Evolutionary conservation across 257 asterid genomes (phyloP).

Genomic region (Apocynum venetum): DNA sequence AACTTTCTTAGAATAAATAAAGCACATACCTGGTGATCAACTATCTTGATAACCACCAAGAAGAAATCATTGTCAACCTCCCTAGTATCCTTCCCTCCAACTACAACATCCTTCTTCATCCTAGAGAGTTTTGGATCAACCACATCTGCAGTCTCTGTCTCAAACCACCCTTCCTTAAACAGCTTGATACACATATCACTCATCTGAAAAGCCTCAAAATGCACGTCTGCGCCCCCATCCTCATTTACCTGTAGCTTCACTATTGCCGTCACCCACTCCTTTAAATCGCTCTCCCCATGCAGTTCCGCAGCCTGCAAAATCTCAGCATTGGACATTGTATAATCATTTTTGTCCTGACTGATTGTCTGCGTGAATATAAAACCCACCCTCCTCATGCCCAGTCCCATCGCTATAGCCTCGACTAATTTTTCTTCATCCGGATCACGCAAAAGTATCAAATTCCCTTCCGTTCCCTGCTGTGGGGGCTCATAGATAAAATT

Average conservation of each 20-base stretch:
- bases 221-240: constrained; percentile 79
- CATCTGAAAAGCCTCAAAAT: constrained; percentile 96
- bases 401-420: constrained; percentile 77
- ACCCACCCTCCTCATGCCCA: constrained; percentile 86
- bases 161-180: constrained; percentile 84
- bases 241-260: constrained; percentile 89
- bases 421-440: constrained; percentile 68
- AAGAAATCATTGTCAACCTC: constrained; percentile 93
- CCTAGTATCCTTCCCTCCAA: constrained; percentile 81
- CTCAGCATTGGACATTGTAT: constrained; percentile 72
- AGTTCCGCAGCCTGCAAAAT: constrained; percentile 82
- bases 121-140: constrained; percentile 81
- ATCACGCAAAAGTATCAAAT: constrained; percentile 59
- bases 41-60: constrained; percentile 89
- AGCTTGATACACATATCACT: constrained; percentile 80
- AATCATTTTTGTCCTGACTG: constrained; percentile 85
- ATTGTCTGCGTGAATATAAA: constrained; percentile 82
- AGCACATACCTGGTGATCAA: constrained; percentile 75
- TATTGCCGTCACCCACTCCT: constrained; percentile 94
- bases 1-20: neutral
- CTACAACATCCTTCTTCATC: constrained; percentile 86
- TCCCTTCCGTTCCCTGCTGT: constrained; percentile 77
- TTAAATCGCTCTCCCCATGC: constrained; percentile 73
- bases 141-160: constrained; percentile 53
- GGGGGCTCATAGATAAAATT: constrained; percentile 92